Conservation (phyloP, 352 stramenopile genomes). For the Thalassiosira ordinaria region DNA sequence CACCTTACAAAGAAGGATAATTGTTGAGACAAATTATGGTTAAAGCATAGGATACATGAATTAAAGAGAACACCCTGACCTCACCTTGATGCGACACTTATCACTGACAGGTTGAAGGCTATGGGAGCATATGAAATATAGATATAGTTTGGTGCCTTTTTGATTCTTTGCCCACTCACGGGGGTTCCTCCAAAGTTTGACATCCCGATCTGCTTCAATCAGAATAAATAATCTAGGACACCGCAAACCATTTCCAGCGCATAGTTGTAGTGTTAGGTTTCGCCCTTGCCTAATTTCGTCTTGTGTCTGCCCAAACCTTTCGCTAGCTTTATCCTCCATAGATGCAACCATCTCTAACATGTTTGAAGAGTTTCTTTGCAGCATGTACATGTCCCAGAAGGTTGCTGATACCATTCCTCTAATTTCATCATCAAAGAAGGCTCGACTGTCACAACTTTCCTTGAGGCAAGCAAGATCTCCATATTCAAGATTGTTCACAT, state of each 20-base stretch:
- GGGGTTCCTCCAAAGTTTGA: neutral
- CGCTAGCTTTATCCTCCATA: neutral
- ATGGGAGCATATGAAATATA: conserved; percentile 8
- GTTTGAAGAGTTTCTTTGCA: neutral
- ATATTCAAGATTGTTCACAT: neutral
- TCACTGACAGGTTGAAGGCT: conserved; percentile 3
- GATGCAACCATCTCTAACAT: neutral
- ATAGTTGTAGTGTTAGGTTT: conserved; percentile 1
- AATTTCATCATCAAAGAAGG: neutral
- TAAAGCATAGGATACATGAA: too few species aligned
- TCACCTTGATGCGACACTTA: neutral
- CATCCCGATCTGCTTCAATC: neutral
- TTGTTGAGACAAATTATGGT: too few species aligned
- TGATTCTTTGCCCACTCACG: neutral
- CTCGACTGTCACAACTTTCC: neutral
- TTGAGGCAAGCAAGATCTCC: neutral
- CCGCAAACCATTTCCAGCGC: conserved; percentile 13
- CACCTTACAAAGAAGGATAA: too few species aligned
- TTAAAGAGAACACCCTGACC: too few species aligned
- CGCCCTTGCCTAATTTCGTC: too few species aligned
- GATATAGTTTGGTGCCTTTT: neutral
- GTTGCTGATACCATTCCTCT: neutral
- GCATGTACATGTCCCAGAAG: neutral
- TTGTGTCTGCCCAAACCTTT: neutral
- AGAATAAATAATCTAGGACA: neutral